Percentiles rank a stretch among this genome's conserved stretches.
Conservation (phyloP, 164 flowering plant species). For the Chimonanthus praecox region DNA sequence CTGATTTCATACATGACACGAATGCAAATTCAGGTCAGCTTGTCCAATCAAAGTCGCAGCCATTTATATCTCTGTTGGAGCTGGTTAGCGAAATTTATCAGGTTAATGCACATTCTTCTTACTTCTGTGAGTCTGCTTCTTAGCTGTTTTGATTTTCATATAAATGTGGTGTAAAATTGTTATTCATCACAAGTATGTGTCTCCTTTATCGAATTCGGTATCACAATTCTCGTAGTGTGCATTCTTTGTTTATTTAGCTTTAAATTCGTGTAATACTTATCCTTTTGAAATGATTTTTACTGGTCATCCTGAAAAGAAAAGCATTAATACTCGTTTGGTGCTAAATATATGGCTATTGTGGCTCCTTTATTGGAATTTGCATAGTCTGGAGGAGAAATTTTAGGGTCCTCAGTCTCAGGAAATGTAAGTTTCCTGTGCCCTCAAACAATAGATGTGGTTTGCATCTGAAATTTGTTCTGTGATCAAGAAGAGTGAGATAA, state of each 20-base stretch:
- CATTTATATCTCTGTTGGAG: conserved; percentile 88
- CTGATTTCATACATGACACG: conserved; percentile 35
- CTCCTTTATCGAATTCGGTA: background rate
- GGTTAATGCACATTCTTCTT: conserved; percentile 32
- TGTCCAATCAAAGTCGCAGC: conserved; percentile 32
- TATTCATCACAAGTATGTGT: background rate
- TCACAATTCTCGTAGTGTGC: too few species aligned
- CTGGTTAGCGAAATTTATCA: conserved; percentile 92
- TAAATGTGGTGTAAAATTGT: background rate
- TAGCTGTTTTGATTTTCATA: background rate
- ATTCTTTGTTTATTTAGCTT: too few species aligned
- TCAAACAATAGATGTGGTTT: too few species aligned
- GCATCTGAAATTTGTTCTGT: too few species aligned
- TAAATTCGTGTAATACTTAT: too few species aligned
- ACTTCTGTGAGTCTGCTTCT: background rate
- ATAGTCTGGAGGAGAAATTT: background rate
- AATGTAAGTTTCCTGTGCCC: too few species aligned
- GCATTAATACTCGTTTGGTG: background rate
- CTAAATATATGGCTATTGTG: too few species aligned
- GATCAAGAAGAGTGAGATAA: too few species aligned
- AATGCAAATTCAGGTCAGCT: conserved; percentile 37
- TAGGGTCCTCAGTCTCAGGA: background rate
- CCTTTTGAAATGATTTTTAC: too few species aligned
- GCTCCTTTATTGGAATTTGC: background rate
- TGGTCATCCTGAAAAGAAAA: too few species aligned